These are phyloP conservation scores for Hirsutella thompsonii DNA, from an alignment of 2,329 filamentous ascomycete species.

Conservation along the genomic window DNA sequence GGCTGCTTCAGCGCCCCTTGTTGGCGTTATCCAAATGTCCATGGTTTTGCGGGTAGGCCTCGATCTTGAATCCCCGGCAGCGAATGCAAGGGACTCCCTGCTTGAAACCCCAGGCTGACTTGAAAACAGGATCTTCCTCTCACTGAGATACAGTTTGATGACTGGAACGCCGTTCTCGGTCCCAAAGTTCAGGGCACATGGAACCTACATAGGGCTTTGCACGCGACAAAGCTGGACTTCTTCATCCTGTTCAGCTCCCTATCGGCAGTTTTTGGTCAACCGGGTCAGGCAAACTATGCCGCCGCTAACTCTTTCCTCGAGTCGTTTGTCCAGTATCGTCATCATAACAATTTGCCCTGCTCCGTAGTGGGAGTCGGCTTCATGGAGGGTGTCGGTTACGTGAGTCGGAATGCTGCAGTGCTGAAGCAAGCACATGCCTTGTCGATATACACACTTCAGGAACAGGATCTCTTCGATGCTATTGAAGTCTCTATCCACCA, in stretches of 20 bases:
- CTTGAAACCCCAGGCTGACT: slow-evolving; percentile 1
- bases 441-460: slow-evolving; percentile 4
- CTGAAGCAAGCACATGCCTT: slow-evolving; percentile 4
- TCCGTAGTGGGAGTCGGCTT: slow-evolving; percentile 4
- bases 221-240: slow-evolving; percentile 13
- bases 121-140: background rate
- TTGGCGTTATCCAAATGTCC: slow-evolving; percentile 22
- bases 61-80: too few relatives aligned
- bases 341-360: slow-evolving; percentile 1
- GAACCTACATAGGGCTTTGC: slow-evolving; percentile 7
- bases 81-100: too few relatives aligned
- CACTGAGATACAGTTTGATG: background rate
- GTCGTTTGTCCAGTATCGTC: slow-evolving; percentile 9
- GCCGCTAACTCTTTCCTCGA: slow-evolving; percentile 20
- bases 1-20: slow-evolving; percentile 15
- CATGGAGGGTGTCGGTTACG: slow-evolving; percentile 1
- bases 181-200: slow-evolving; percentile 17
- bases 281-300: slow-evolving; percentile 16
- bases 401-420: slow-evolving; percentile 1
- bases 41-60: slow-evolving; percentile 12
- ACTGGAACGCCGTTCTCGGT: slow-evolving; percentile 2
- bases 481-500: slow-evolving; percentile 2
- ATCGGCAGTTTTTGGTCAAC: slow-evolving; percentile 11
- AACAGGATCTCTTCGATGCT: slow-evolving; percentile 4
- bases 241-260: slow-evolving; percentile 17